A percentile compares a stretch with the other conserved stretches of the same genome.
Conservation (phyloP, 2,329 filamentous ascomycete species). For the Ascochyta clinopodiicola region DNA sequence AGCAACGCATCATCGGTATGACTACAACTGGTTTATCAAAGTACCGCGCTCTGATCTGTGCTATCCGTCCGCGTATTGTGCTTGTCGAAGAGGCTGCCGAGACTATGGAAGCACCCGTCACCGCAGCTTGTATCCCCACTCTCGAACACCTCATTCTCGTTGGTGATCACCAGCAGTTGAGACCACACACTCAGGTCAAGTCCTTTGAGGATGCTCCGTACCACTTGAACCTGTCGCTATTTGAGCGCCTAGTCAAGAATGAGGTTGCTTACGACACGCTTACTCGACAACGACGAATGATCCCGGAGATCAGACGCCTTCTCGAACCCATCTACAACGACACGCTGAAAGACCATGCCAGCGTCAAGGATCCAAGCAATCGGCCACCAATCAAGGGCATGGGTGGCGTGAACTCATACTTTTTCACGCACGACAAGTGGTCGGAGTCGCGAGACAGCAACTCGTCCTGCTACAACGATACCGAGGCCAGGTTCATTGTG, state of each 20-base stretch:
- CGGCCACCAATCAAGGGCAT: slow-evolving; percentile 66
- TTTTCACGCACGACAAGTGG: slow-evolving; percentile 71
- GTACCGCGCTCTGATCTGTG: slow-evolving; percentile 73
- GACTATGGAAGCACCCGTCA: slow-evolving; percentile 69
- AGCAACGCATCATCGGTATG: slow-evolving; percentile 65
- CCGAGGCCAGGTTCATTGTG: slow-evolving; percentile 79
- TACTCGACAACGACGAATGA: slow-evolving; percentile 74
- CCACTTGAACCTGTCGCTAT: slow-evolving; percentile 75
- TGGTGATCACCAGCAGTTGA: slow-evolving; percentile 82
- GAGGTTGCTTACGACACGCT: slow-evolving; percentile 69
- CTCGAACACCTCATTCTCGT: slow-evolving; percentile 72
- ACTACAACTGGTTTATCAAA: slow-evolving; percentile 85
- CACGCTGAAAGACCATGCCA: slow-evolving; percentile 63
- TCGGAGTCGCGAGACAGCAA: slow-evolving; percentile 68
- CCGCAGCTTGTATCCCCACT: slow-evolving; percentile 65
- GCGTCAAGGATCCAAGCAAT: slow-evolving; percentile 55
- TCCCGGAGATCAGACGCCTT: slow-evolving; percentile 69
- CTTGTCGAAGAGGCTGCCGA: slow-evolving; percentile 84
- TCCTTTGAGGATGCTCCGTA: slow-evolving; percentile 67
- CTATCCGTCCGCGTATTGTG: slow-evolving; percentile 70
- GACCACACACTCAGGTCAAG: slow-evolving; percentile 69
- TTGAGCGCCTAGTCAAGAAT: slow-evolving; percentile 77
- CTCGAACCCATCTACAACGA: slow-evolving; percentile 67
- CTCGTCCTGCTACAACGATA: slow-evolving; percentile 70
- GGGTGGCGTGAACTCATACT: slow-evolving; percentile 65